Conservation (phyloP, 2,329 filamentous ascomycete species). For the Cercospora sp. region DNA sequence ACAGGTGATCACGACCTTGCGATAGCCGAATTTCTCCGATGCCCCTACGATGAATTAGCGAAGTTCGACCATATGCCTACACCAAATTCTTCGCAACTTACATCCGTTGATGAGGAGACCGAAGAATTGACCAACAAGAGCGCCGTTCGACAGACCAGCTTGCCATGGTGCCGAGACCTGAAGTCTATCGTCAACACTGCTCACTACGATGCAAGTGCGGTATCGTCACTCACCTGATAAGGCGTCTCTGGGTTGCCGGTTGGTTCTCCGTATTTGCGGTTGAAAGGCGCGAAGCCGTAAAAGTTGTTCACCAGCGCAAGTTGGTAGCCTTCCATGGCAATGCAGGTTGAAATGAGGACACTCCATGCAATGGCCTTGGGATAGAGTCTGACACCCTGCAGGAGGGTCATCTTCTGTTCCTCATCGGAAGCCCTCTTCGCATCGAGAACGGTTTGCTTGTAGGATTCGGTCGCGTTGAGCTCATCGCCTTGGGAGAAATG, state of each 20-base stretch:
- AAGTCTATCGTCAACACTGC: constrained; percentile 26
- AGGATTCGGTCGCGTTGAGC: constrained; percentile 33
- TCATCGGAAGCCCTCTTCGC: constrained; percentile 50
- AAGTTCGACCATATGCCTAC: background rate
- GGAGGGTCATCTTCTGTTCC: constrained; percentile 56
- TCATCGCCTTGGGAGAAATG: constrained; percentile 35
- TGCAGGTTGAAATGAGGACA: constrained; percentile 83
- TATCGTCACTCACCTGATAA: constrained; percentile 12
- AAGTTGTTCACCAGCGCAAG: constrained; percentile 80
- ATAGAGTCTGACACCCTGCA: constrained; percentile 77
- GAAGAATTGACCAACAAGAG: constrained; percentile 47
- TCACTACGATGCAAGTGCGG: background rate
- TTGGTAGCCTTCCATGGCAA: constrained; percentile 90
- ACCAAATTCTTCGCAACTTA: background rate
- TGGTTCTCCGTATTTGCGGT: constrained; percentile 45
- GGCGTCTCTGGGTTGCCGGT: constrained; percentile 39
- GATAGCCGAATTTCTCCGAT: constrained; percentile 50
- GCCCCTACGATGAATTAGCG: constrained; percentile 34
- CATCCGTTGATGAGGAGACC: constrained; percentile 50
- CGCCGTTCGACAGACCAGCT: constrained; percentile 50
- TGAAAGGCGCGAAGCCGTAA: constrained; percentile 55
- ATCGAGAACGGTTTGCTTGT: constrained; percentile 40
- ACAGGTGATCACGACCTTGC: constrained; percentile 48
- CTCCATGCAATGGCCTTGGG: constrained; percentile 85
- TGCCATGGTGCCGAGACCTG: constrained; percentile 51